Base-by-base conservation (phyloP, 495 filamentous ascomycete genomes). In the Astrothelium macrocarpum region DNA sequence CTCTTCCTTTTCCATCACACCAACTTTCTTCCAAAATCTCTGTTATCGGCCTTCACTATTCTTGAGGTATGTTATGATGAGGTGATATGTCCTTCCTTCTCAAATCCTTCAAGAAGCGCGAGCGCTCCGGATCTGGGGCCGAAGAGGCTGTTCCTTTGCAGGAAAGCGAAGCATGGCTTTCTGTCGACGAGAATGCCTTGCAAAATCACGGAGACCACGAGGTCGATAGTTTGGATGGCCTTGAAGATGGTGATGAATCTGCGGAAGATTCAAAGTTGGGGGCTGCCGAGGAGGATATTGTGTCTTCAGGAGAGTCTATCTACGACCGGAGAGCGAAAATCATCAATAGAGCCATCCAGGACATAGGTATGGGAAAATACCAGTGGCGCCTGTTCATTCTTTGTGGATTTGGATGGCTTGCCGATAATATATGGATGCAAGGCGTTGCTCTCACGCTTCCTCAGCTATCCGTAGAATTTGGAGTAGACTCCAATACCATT, bases 361-460 rank as follows among this genome's bases (percentile, higher is more conserved):
- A 69, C n/a, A 71, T 71, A 31, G 69, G 71, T 14, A 71, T 71
- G 69, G 69, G 69, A 9, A 20, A 59, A 45, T 70, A 72, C 49
- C 69, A 71, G 42, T 71, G 68, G 66, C 23, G 64, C 14, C 67
- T 70, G 20, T 71, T 72, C 59, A 49, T 64, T 4, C 62, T 70
- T 28, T 69, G 67, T 36, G 70, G 70, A 2, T 69, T 68, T 56
- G 70, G 70, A 23, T 72, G 70, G 70, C 36, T 72, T 23, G 61
- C 66, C 11, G 68, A 72, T 39, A 68, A 72, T 1, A 59, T 53
- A 1, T 65, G 29, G 11, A 59, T 60, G 4, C 67, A 84, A 78
- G 80, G 80, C 59, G 75, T 85, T 65, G 83, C 83, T 32, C 72
- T 84, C 18, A 84, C 81, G 4, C 68, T 86, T 45, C 77, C 81